phyloP scores from a whole-genome alignment of 2,329 filamentous ascomycete species.

The Pseudogymnoascus sp. region DNA sequence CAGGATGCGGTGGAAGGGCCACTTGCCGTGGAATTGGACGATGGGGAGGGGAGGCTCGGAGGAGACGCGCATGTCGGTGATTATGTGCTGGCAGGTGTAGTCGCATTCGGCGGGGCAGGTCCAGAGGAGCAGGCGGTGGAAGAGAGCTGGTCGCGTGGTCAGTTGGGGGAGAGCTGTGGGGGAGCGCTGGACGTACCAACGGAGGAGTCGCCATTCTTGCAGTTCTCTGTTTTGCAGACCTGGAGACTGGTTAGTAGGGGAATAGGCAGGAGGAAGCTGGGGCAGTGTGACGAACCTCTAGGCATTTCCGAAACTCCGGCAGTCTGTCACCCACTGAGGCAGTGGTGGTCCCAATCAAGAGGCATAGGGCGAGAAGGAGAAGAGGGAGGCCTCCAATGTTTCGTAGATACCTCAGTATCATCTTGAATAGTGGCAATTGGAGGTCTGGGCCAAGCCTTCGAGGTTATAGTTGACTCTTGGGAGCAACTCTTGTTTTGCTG shows the following conservation, averaged over 20 bases:
- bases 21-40: conserved; percentile 96
- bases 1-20: conserved; percentile 86
- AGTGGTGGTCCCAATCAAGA: conserved; percentile 37
- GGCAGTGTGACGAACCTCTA: conserved; percentile 52
- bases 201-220: conserved; percentile 54
- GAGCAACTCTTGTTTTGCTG: neutral
- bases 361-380: conserved; percentile 13
- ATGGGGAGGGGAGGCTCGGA: conserved; percentile 51
- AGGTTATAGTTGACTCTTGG: neutral
- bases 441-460: neutral
- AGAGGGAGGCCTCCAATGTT: conserved; percentile 2
- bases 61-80: conserved; percentile 65
- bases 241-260: conserved; percentile 31
- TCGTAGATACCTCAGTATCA: conserved; percentile 19
- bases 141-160: conserved; percentile 50
- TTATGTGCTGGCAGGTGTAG: conserved; percentile 92
- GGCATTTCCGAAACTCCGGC: conserved; percentile 80
- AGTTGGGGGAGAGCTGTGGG: conserved; percentile 18
- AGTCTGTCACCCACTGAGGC: conserved; percentile 80
- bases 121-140: conserved; percentile 85
- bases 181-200: conserved; percentile 54
- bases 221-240: conserved; percentile 78
- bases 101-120: conserved; percentile 91
- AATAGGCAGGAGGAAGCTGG: neutral
- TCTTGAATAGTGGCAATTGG: conserved; percentile 8